A percentile compares a stretch with the other conserved stretches of the same genome.
Evolutionary conservation across 2,329 filamentous ascomycete species (phyloP).

Genomic region (Phaeosphaeriaceae sp.): DNA sequence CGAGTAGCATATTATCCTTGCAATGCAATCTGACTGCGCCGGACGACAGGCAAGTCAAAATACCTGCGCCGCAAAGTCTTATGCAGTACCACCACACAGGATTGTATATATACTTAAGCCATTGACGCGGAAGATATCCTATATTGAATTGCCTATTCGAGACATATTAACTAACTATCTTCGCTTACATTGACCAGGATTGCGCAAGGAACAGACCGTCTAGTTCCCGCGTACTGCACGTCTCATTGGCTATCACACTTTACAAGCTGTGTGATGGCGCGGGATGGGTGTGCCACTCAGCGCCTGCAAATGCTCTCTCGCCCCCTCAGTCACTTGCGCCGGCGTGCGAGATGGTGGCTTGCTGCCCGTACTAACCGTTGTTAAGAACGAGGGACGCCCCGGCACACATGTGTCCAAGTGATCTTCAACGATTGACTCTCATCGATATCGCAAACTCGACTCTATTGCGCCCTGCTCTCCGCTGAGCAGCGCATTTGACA

Average conservation of each 20-base stretch:
- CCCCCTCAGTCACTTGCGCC: constrained; percentile 21
- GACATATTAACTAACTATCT: constrained; percentile 21
- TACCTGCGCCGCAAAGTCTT: not conserved
- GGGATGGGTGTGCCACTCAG: constrained; percentile 40
- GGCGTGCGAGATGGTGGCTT: constrained; percentile 20
- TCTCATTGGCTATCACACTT: constrained; percentile 32
- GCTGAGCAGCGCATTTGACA: constrained; percentile 8
- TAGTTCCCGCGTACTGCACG: constrained; percentile 23
- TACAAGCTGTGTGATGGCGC: constrained; percentile 38
- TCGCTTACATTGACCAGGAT: constrained; percentile 12
- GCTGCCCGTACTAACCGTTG: constrained; percentile 24
- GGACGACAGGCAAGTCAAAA: not conserved
- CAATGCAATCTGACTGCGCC: not conserved
- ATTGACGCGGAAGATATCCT: constrained; percentile 4
- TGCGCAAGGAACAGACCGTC: constrained; percentile 20
- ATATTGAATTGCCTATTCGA: constrained; percentile 23
- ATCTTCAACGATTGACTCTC: constrained; percentile 3
- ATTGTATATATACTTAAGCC: not conserved
- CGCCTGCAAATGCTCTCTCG: constrained; percentile 34
- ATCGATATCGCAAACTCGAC: constrained; percentile 1
- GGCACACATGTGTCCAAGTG: constrained; percentile 1
- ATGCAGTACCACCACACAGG: constrained; percentile 10
- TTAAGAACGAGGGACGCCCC: constrained; percentile 35
- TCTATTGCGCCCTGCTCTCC: constrained; percentile 9
- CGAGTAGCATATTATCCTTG: not conserved